Evolutionary conservation across 2,329 filamentous ascomycete genomes (phyloP).

Genomic region (Xylaria sp.): DNA sequence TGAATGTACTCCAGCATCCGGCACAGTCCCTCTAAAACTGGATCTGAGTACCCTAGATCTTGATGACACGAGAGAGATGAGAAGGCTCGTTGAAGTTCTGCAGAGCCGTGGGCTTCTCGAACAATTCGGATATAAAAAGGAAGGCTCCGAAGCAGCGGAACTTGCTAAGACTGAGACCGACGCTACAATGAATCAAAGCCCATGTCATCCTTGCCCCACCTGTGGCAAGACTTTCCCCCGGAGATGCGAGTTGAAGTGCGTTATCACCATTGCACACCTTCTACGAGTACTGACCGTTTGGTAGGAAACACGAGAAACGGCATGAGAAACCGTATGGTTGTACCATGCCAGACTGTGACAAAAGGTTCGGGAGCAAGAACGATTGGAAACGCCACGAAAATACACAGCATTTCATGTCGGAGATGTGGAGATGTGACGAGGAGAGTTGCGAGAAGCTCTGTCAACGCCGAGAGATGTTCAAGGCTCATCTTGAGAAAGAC

Average conservation of each 20-base stretch:
- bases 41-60: slow-evolving; percentile 33
- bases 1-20: background rate
- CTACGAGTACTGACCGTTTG: slow-evolving; percentile 39
- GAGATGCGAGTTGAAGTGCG: slow-evolving; percentile 69
- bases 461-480: slow-evolving; percentile 68
- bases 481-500: slow-evolving; percentile 66
- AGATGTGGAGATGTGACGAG: slow-evolving; percentile 77
- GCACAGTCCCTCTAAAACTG: slow-evolving; percentile 5
- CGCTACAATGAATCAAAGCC: slow-evolving; percentile 31
- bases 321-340: slow-evolving; percentile 86
- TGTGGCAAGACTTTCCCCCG: slow-evolving; percentile 62
- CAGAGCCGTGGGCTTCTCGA: slow-evolving; percentile 43
- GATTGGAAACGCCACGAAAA: slow-evolving; percentile 95
- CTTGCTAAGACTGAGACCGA: slow-evolving; percentile 33
- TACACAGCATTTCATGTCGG: slow-evolving; percentile 77
- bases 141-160: slow-evolving; percentile 28
- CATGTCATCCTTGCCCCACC: slow-evolving; percentile 49
- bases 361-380: slow-evolving; percentile 88
- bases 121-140: slow-evolving; percentile 43
- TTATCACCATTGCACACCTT: background rate
- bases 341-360: slow-evolving; percentile 75
- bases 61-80: slow-evolving; percentile 35
- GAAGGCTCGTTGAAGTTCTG: slow-evolving; percentile 43
- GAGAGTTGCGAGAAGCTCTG: slow-evolving; percentile 68
- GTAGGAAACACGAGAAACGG: slow-evolving; percentile 84